A percentile compares a stretch with the other conserved stretches of the same genome.
Conservation (phyloP, 805 yeast genomes). For the Barnettozyma botsteinii region DNA sequence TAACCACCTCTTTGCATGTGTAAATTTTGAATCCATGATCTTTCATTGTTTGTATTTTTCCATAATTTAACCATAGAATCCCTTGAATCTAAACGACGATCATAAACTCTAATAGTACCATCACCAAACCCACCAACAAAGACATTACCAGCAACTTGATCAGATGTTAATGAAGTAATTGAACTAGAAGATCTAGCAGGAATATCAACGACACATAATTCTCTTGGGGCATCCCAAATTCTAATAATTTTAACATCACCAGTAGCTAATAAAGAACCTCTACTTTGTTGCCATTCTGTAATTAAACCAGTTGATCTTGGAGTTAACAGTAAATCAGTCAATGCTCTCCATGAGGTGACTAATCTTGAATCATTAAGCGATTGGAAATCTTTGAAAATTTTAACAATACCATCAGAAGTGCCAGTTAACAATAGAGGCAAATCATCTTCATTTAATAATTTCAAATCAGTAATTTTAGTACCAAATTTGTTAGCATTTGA, state of each 20-base stretch:
- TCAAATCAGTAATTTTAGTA: constrained; percentile 80
- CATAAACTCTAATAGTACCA: constrained; percentile 84
- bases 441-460: constrained; percentile 89
- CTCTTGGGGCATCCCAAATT: constrained; percentile 96
- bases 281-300: constrained; percentile 94
- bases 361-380: constrained; percentile 48
- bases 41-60: constrained; percentile 44
- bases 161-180: constrained; percentile 87
- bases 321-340: constrained; percentile 76
- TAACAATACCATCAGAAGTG: constrained; percentile 90
- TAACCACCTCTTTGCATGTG: constrained; percentile 97
- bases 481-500: constrained; percentile 84
- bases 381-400: constrained; percentile 74
- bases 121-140: constrained; percentile 92
- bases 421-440: constrained; percentile 79
- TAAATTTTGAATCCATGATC: constrained; percentile 62
- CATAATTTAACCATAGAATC: constrained; percentile 83
- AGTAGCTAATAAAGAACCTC: constrained; percentile 85
- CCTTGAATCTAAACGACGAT: constrained; percentile 76
- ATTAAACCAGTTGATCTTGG: constrained; percentile 78
- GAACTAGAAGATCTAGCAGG: constrained; percentile 88
- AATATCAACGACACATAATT: constrained; percentile 75
- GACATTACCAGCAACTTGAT: constrained; percentile 89
- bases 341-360: constrained; percentile 87
- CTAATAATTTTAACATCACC: constrained; percentile 92